Base-by-base conservation (phyloP, 2,329 filamentous ascomycete genomes). In the Penicillium crustosum region DNA sequence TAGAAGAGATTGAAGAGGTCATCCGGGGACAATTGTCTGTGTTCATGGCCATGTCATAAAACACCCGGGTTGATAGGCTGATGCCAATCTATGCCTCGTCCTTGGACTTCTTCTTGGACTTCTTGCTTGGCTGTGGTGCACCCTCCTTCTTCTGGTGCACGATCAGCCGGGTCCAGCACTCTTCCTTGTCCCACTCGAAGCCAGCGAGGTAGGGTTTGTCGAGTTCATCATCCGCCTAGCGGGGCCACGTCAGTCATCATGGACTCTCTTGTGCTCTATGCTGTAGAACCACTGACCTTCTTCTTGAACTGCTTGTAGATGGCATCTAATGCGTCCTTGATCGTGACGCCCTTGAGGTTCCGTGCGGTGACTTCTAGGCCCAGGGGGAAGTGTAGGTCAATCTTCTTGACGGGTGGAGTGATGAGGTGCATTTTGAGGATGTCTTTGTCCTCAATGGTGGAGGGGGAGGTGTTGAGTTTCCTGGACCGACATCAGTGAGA, bases 301-400 rank as follows among this genome's bases (percentile, higher is more conserved):
- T 97, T 97, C 85, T 95, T 96, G 83, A 91, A 96, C 68, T 90
- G 86, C 83, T 96, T 97, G 83, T 96, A 83, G 78, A 97, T 97
- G 70, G 91, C 93, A 76, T 97, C 93, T 75, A 96, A 75, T 58
- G 92, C 92, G 77, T 97, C 93, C 82, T 97, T 97, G 83, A 97
- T 93, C 57, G 93, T 97, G 66, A 97, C 92, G 56, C 93, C 93
- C 78, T 93, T 93, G 69, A 93, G 81, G 79, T 97, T 97, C 71
- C 93, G 86, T 72, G 92, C 93, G 33, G 89, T 90, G 66, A 97
- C 90, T 72, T 93, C 88, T 55, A 94, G 84, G 51, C 93, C 93
- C 53, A 95, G 82, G 17, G 91, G 90, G 83, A 96, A 96, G 78
- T 92, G 87, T 47, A 97, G 83, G 78, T 96, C 92, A 77, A 97